Evolutionary conservation across 2,329 filamentous ascomycete species (phyloP), one percentile per base, ranked within the genome.

Genomic region (Pyrenochaeta sp.): DNA sequence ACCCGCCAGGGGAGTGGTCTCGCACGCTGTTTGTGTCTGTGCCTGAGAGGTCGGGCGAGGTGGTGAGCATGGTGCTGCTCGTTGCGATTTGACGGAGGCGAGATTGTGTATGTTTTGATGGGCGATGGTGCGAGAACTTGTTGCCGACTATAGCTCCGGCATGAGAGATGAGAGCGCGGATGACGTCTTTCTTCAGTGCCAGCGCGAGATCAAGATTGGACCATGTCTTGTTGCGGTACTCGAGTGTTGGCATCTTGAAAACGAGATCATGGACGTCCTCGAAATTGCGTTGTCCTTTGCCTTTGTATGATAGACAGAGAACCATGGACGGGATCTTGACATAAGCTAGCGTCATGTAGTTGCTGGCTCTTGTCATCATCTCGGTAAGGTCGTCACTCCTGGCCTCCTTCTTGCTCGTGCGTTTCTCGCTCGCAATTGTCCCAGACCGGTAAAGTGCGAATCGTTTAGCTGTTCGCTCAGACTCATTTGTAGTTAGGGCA

Each of bases 181-280:
- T 90, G 3, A 97, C 89, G 32, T 96, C 92, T 67, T 92, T 95
- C 76, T 99, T 97, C 40, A 99, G 80, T 10, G 91, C 88, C 34
- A 97, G 79, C 1, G 93, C 92, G 7, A 99, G 83, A 64, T 99
- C 94, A 6, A 99, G 81, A 68, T 97, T 99, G 6, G 91, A 96
- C 94, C 94, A 99, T 7, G 92, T 97, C 78, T 99, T 99, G 79
- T 99, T 99, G 53, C 90, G 85, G 75, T 96, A 97, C 69, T 99
- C 94, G 32, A 99, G 86, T 2, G 89, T 88, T 3, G 94, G 94
- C 74, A 99, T 84, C 22, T 90, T 86, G 81, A 99, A 99, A 35
- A 99, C 94, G 58, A 99, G 95, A 66, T 97, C 88, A 72, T 99
- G 93, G 11, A 99, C 88, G 71, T 99, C 95, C 74, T 96, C 91